These are phyloP conservation scores for Pulchroboletus neoregius DNA, from an alignment of 1,284 basidiomycete species.

Conservation along the genomic window DNA sequence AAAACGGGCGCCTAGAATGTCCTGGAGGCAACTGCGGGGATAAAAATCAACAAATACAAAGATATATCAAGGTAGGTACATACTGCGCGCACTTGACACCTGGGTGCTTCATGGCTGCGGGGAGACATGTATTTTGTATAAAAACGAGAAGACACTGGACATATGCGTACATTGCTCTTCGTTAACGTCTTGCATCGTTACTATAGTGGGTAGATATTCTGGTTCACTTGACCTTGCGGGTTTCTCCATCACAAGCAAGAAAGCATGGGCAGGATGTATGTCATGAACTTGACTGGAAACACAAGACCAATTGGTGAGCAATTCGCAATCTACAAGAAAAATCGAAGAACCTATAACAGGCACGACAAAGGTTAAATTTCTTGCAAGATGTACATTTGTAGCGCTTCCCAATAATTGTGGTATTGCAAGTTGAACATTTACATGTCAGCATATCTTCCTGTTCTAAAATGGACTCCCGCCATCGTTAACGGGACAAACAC, in stretches of 20 bases:
- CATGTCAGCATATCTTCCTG: constrained; percentile 62
- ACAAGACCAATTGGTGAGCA: constrained; percentile 5
- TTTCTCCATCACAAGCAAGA: constrained; percentile 73
- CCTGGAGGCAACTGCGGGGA: constrained; percentile 68
- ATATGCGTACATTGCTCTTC: constrained; percentile 60
- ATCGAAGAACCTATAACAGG: constrained; percentile 66
- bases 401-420: constrained; percentile 55
- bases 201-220: constrained; percentile 32
- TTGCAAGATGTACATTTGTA: constrained; percentile 84
- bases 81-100: constrained; percentile 77
- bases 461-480: constrained; percentile 41
- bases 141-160: neutral
- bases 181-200: constrained; percentile 36
- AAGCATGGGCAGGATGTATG: constrained; percentile 83
- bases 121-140: constrained; percentile 12
- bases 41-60: neutral
- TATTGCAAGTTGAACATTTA: constrained; percentile 76
- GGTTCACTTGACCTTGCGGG: constrained; percentile 42
- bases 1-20: constrained; percentile 86
- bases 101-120: constrained; percentile 64
- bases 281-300: constrained; percentile 71
- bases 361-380: constrained; percentile 76
- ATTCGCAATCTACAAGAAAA: neutral
- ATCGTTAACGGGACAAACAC: neutral
- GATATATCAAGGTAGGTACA: constrained; percentile 32